These are phyloP conservation scores for Fraxinus anomala DNA, from an alignment of 257 asterid genomes.

Conservation along the genomic window DNA sequence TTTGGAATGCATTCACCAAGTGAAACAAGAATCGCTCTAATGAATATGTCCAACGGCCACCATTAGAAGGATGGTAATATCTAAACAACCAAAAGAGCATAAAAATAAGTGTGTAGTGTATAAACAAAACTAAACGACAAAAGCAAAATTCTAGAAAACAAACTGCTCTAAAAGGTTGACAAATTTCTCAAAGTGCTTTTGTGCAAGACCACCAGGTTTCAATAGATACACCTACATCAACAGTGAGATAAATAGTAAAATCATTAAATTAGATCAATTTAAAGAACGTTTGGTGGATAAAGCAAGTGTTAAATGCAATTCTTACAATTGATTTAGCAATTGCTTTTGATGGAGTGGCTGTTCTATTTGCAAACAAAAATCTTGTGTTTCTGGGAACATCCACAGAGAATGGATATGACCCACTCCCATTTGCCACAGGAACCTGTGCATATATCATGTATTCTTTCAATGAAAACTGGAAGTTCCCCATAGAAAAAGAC, in stretches of 20 bases:
- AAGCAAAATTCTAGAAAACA: constrained; percentile 42
- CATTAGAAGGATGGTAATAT: constrained; percentile 99
- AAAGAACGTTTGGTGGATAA: constrained; percentile 18
- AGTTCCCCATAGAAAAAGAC: constrained; percentile 20
- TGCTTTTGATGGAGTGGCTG: constrained; percentile 78
- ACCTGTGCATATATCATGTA: constrained; percentile 62
- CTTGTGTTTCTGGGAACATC: constrained; percentile 91
- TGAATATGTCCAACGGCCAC: constrained; percentile 97
- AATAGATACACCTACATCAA: constrained; percentile 82
- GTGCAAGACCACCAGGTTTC: constrained; percentile 88
- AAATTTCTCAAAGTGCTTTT: constrained; percentile 74
- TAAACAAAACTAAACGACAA: constrained; percentile 18
- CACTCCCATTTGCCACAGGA: constrained; percentile 97
- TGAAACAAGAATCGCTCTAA: constrained; percentile 82
- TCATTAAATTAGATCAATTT: constrained; percentile 16
- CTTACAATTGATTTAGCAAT: constrained; percentile 96
- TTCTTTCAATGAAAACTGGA: constrained; percentile 13
- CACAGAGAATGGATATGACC: constrained; percentile 80
- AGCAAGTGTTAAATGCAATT: constrained; percentile 27
- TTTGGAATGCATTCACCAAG: constrained; percentile 74
- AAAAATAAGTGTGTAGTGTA: constrained; percentile 15
- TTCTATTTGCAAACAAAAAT: constrained; percentile 79
- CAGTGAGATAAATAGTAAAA: constrained; percentile 32
- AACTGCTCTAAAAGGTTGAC: constrained; percentile 98
- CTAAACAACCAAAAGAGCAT: constrained; percentile 38